Conservation (phyloP, 2,329 filamentous ascomycete species). For the Xylaria digitata region DNA sequence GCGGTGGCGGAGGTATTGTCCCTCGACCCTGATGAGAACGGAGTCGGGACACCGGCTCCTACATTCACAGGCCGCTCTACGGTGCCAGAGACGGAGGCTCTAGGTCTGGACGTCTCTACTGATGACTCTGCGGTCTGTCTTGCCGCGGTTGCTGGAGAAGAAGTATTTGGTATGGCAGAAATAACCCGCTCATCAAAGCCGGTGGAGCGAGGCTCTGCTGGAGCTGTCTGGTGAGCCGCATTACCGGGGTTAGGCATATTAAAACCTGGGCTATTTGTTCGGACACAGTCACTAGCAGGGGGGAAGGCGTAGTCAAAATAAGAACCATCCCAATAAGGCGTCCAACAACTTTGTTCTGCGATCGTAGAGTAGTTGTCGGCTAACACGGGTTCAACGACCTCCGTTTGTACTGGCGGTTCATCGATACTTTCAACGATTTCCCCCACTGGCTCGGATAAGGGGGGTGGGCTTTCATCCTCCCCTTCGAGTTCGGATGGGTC, state of each 20-base stretch:
- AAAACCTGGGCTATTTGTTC: conserved; percentile 31
- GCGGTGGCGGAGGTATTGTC: conserved; percentile 31
- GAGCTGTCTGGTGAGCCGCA: conserved; percentile 25
- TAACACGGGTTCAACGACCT: conserved; percentile 41
- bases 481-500: conserved; percentile 75
- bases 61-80: conserved; percentile 34
- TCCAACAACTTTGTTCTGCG: conserved; percentile 42
- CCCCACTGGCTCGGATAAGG: conserved; percentile 50
- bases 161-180: conserved; percentile 31
- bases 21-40: conserved; percentile 33
- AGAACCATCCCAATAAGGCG: conserved; percentile 46
- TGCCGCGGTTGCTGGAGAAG: conserved; percentile 36
- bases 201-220: conserved; percentile 32
- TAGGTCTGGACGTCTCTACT: conserved; percentile 30
- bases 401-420: conserved; percentile 39
- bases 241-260: conserved; percentile 34
- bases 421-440: conserved; percentile 43
- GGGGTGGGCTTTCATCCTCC: conserved; percentile 56
- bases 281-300: conserved; percentile 37
- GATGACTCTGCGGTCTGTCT: conserved; percentile 37
- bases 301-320: conserved; percentile 45
- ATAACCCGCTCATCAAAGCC: conserved; percentile 36
- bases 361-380: conserved; percentile 39
- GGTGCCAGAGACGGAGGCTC: conserved; percentile 26
- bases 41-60: conserved; percentile 24